Evolutionary conservation across 257 asterid species (phyloP), one percentile per base, ranked within the genome.

Genomic region (Solanum pimpinellifolium): DNA sequence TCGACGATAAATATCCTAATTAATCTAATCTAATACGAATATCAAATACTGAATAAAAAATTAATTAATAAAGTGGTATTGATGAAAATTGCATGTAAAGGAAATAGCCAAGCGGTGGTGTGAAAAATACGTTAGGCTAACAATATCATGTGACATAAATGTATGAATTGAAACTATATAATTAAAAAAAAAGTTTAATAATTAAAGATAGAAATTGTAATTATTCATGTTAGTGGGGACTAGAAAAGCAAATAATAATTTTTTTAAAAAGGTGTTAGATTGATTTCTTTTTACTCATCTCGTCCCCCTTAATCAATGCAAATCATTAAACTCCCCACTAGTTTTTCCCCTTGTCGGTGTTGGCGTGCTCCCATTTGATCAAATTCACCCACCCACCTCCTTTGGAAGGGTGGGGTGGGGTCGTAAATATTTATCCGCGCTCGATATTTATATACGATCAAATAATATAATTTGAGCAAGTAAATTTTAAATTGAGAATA

Each of bases 311-410:
- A 87, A 77, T 91, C 86, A 88, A 85, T 87, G 90, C 90, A 90
- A 90, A 91, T 93, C 90, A 93, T 91, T 72, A 85, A 86, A 56
- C 86, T 65, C 88, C 83, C 87, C 86, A 52, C 84, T 41, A 74
- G 21, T 47, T 83, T 74, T 56, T 62, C 5, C n/a, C 33, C 76
- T 33, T 88, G 94, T 91, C 93, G 90, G 94, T 76, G 87, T 89
- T 92, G 92, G 92, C 92, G 89, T 92, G 96, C 90, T 44, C 75
- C 3, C 29, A 47, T 27, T 27, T 29, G 42, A 80, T 80, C 68
- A 44, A 59, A 47, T 46, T 6, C 56, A 0, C 12, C 35, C 37
- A 3, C 80, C 80, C 46, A 10, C 47, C 2, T 11, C 27, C 15
- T 7, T 59, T 18, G 6, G 83, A 47, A 16, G 59, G 21, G 21